These are phyloP conservation scores for Kurtzmaniella natalensis DNA, from an alignment of 1,139 yeast species.

Conservation along the genomic window DNA sequence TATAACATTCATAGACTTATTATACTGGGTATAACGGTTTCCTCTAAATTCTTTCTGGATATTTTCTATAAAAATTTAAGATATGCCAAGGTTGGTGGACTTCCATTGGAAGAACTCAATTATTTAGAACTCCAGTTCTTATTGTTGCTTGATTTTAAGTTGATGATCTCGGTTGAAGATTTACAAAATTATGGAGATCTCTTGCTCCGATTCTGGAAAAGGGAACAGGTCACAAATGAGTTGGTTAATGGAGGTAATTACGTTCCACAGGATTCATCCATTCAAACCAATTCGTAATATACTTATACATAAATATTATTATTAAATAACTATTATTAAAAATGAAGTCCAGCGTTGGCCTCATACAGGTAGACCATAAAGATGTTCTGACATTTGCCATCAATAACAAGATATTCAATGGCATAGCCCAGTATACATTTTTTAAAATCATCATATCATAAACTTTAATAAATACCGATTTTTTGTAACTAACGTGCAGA, in stretches of 20 bases:
- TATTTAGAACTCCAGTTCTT: slow-evolving; percentile 88
- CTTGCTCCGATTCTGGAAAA: slow-evolving; percentile 76
- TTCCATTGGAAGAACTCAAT: slow-evolving; percentile 89
- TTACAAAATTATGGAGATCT: slow-evolving; percentile 88
- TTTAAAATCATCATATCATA: too few species aligned
- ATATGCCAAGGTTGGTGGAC: slow-evolving; percentile 96
- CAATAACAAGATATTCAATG: too few species aligned
- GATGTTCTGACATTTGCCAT: too few species aligned
- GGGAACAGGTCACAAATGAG: slow-evolving; percentile 50
- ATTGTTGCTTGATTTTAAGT: slow-evolving; percentile 75
- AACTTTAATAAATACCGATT: too few species aligned
- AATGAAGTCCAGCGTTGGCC: too few species aligned
- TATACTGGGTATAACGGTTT: slow-evolving; percentile 95
- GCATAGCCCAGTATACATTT: too few species aligned
- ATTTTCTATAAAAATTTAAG: slow-evolving; percentile 93
- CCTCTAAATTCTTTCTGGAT: slow-evolving; percentile 92
- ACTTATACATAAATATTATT: too few species aligned
- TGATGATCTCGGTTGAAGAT: slow-evolving; percentile 87
- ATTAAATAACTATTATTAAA: too few species aligned
- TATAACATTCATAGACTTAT: slow-evolving; percentile 91
- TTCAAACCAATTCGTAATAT: background rate
- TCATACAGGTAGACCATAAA: too few species aligned
- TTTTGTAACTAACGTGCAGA: too few species aligned
- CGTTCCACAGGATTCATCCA: slow-evolving; percentile 1
- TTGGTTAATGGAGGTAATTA: slow-evolving; percentile 14